A percentile compares a stretch with the other conserved stretches of the same genome.
Evolutionary conservation across 2,329 filamentous ascomycete genomes (phyloP).

Genomic region (Juglanconis oblonga): DNA sequence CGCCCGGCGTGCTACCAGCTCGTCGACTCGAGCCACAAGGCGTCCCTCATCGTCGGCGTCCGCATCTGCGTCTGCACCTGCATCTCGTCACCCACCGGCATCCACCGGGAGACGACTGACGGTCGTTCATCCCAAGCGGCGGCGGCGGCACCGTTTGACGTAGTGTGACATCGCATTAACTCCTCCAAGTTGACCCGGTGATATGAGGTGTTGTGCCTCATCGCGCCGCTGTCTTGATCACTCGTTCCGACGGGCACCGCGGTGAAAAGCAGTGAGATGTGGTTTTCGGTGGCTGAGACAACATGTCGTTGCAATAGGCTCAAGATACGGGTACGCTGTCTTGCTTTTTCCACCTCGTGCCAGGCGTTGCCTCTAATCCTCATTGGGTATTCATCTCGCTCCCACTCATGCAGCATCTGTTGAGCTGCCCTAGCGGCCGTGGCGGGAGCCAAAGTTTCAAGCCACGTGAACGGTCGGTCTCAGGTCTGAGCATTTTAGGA

Average conservation of each 20-base stretch:
- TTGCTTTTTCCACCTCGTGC: not conserved
- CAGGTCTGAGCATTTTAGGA: not conserved
- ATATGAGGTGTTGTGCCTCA: not conserved
- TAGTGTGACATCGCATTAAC: not conserved
- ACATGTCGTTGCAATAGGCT: conserved; percentile 13
- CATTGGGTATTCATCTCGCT: conserved; percentile 4
- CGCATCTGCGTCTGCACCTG: not conserved
- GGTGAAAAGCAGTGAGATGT: not conserved
- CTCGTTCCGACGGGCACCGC: not conserved
- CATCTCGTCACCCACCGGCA: not conserved
- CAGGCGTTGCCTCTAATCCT: not conserved
- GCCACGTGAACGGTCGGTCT: not conserved
- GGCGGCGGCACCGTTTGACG: not conserved
- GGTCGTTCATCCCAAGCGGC: too few species aligned
- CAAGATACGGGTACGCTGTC: not conserved
- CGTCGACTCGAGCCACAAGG: not conserved
- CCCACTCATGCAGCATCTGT: not conserved
- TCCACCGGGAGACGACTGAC: not conserved
- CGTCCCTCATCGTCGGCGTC: not conserved
- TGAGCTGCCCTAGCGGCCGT: not conserved
- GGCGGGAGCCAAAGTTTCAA: not conserved
- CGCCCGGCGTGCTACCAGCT: not conserved
- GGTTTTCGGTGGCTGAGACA: conserved; percentile 16
- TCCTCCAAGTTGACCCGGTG: not conserved
- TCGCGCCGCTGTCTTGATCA: not conserved